Percentiles rank a stretch among this genome's conserved stretches.
Conservation (phyloP, 1,284 basidiomycete species). For the Tilletia horrida region DNA sequence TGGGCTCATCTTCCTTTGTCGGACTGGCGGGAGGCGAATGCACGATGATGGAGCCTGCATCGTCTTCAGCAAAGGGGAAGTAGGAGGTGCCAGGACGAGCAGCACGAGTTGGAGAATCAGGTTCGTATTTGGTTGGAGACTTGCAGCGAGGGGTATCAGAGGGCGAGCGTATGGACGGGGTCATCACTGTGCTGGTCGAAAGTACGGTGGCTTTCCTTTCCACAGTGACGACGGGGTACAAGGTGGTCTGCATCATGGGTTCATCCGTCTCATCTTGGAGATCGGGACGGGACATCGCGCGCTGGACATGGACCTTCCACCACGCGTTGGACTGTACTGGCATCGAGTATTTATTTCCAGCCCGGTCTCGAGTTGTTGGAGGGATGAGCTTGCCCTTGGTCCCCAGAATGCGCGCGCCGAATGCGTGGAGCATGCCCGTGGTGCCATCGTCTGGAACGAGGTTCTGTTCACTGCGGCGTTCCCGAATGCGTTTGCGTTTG, state of each 20-base stretch:
- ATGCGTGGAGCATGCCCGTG: constrained; percentile 14
- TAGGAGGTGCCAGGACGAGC: constrained; percentile 4
- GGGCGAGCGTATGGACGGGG: neutral
- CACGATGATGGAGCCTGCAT: neutral
- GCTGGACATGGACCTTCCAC: constrained; percentile 15
- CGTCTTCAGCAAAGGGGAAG: constrained; percentile 3
- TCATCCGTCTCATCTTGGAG: neutral
- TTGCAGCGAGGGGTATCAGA: neutral
- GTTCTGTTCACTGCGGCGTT: constrained; percentile 1
- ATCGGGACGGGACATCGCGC: neutral
- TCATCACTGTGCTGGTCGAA: neutral
- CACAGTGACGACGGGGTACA: neutral
- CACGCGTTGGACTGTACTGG: constrained; percentile 13
- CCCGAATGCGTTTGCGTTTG: neutral
- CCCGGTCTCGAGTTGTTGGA: constrained; percentile 6
- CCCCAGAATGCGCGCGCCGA: constrained; percentile 2
- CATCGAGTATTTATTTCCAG: constrained; percentile 12
- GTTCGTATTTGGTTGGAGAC: constrained; percentile 6
- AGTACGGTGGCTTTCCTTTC: neutral
- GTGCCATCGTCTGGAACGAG: constrained; percentile 11
- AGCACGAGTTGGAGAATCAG: constrained; percentile 2
- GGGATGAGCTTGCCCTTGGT: constrained; percentile 8
- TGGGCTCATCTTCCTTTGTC: constrained; percentile 14
- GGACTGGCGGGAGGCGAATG: constrained; percentile 11
- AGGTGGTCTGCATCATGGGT: neutral